Evolutionary conservation across 192 early-diverging fungal genomes (phyloP), one percentile per base, ranked within the genome.

Genomic region (Backusella westeae): DNA sequence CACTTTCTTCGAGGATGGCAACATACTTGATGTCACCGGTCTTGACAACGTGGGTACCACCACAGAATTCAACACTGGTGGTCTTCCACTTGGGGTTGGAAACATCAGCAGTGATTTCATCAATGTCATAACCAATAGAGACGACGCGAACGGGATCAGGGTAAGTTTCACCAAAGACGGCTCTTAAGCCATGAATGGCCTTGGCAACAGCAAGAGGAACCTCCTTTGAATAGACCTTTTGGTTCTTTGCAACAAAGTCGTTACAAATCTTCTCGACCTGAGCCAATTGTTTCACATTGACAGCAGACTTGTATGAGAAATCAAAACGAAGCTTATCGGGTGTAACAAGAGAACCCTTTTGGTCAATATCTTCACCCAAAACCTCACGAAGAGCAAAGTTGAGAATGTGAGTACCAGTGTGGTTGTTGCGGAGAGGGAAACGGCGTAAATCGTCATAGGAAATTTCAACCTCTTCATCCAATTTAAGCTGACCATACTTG

Each of bases 81-180:
- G 86, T 86, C 17, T 81, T 80, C 98, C 98, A 99, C 72, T 91
- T 88, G 36, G 86, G 85, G 77, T 96, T 95, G 29, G 87, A 80
- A 6, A 94, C 92, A 84, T 94, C 87, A 72, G 88, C 86, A 32
- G 97, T 82, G n/a, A 99, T 85, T 34, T 94, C 92, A 73, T 96
- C 93, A 19, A 98, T 87, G 77, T 94, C 91, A 73, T 89, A 90
- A 21, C 97, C 96, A 83, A 99, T 91, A 5, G 96, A 93, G 6
- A 99, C 95, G 32, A 99, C 96, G 73, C 97, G 93, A 26, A 99
- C 98, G 2, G 96, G 96, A 82, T 99, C 98, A 39, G 98, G 98
- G 79, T 99, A 99, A 39, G 91, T 90, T 84, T 99, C 97, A 59
- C 96, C 97, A 87, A 99, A 99, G 10, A 98, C 97, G 21, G 98